A percentile compares a stretch with the other conserved stretches of the same genome.
Conservation (phyloP, 805 yeast genomes). For the Candida stauntonica region DNA sequence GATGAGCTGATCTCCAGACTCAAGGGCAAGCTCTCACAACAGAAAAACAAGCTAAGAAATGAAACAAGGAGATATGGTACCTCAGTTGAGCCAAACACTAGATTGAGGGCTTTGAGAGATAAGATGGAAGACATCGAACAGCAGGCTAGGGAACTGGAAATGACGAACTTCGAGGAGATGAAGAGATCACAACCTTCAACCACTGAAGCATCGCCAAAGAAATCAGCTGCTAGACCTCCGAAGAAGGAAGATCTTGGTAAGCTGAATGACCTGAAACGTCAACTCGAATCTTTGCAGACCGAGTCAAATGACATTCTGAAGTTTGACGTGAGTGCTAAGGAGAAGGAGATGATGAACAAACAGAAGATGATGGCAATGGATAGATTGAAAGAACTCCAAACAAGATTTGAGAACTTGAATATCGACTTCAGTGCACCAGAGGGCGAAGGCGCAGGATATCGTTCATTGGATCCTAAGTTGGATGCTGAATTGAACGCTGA, state of each 20-base stretch:
- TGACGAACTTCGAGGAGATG: conserved; percentile 68
- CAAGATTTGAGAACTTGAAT: conserved; percentile 59
- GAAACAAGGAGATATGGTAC: conserved; percentile 45
- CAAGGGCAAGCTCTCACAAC: conserved; percentile 35
- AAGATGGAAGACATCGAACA: conserved; percentile 81
- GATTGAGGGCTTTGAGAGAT: conserved; percentile 70
- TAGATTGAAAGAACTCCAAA: conserved; percentile 66
- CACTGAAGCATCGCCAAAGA: conserved; percentile 23
- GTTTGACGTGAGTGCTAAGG: conserved; percentile 46
- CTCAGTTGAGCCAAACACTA: conserved; percentile 68
- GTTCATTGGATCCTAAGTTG: conserved; percentile 33
- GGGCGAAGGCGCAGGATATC: conserved; percentile 17
- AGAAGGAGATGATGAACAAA: conserved; percentile 51
- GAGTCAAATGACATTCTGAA: conserved; percentile 77
- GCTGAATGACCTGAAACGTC: conserved; percentile 49
- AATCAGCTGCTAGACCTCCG: conserved; percentile 25
- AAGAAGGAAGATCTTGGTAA: conserved; percentile 52
- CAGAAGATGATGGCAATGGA: conserved; percentile 67
- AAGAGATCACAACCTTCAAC: conserved; percentile 22
- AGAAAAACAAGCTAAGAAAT: conserved; percentile 37
- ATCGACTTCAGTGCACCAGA: conserved; percentile 40
- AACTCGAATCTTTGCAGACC: conserved; percentile 57
- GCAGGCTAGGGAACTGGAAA: conserved; percentile 82
- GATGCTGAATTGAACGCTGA: conserved; percentile 38
- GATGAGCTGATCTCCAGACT: conserved; percentile 34